phyloP scores from a whole-genome alignment of 345 rosid genomes.

The Eucalyptus pauciflora region DNA sequence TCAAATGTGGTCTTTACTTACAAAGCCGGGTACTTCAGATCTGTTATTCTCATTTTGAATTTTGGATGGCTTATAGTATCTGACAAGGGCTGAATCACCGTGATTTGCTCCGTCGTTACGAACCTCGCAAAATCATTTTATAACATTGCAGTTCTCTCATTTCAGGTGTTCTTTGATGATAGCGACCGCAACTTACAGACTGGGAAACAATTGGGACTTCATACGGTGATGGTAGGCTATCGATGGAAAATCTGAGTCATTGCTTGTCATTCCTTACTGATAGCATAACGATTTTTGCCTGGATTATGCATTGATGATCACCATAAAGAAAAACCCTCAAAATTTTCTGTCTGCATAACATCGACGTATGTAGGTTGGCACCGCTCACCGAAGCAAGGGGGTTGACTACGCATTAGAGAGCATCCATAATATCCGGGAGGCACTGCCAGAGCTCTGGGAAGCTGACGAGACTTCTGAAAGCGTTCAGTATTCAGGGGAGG shows the following conservation, averaged over 20 bases:
- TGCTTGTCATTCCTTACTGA: background rate
- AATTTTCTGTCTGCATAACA: background rate
- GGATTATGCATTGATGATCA: background rate
- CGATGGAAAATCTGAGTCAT: background rate
- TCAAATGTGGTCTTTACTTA: background rate
- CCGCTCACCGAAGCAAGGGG: constrained; percentile 42
- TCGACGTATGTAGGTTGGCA: constrained; percentile 44
- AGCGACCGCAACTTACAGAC: constrained; percentile 70
- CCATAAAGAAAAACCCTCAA: background rate
- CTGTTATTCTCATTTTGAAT: background rate
- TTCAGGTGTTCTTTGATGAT: constrained; percentile 89
- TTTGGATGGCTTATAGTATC: background rate
- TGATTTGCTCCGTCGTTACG: background rate
- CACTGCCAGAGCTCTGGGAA: constrained; percentile 83
- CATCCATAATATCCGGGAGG: constrained; percentile 85
- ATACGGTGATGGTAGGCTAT: constrained; percentile 70
- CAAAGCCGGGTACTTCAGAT: background rate
- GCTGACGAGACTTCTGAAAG: constrained; percentile 38
- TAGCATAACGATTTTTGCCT: background rate
- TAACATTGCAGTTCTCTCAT: background rate
- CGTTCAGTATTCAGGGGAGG: constrained; percentile 21
- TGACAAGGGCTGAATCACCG: background rate
- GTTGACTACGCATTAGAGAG: constrained; percentile 81
- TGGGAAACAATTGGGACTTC: constrained; percentile 64
- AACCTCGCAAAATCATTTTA: background rate